A percentile compares a stretch with the other conserved stretches of the same genome.
Conservation (phyloP, 148 eudicot genomes). For the Chenopodium album region DNA sequence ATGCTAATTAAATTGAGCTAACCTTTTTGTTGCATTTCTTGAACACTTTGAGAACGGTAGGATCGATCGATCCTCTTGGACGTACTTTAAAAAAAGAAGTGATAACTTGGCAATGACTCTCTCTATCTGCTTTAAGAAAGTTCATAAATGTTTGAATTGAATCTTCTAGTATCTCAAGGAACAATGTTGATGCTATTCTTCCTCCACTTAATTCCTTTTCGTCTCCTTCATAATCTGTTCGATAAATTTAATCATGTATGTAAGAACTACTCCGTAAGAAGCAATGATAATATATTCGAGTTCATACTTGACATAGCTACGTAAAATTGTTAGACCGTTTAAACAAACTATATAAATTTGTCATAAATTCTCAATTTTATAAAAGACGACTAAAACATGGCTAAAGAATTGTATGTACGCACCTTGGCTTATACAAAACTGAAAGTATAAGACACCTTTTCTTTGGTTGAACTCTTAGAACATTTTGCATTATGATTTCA, state of each 20-base stretch:
- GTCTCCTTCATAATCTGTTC: constrained; percentile 62
- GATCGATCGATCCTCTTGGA: constrained; percentile 52
- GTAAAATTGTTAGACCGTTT: no score
- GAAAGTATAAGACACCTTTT: neutral
- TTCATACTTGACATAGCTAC: neutral
- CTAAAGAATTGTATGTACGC: no score
- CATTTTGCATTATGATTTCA: neutral
- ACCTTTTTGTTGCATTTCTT: constrained; percentile 74
- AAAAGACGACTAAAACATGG: no score
- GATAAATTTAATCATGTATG: neutral
- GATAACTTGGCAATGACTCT: constrained; percentile 51
- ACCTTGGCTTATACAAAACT: no score
- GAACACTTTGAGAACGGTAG: constrained; percentile 45
- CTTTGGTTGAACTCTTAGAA: neutral
- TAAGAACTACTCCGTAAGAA: neutral
- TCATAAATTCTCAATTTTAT: neutral
- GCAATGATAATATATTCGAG: no score
- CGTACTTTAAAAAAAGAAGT: constrained; percentile 52
- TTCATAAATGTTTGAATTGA: constrained; percentile 78
- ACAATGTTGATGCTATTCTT: constrained; percentile 66
- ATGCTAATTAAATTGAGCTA: neutral
- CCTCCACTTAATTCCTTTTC: constrained; percentile 44
- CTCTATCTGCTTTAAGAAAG: constrained; percentile 77
- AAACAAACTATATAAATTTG: neutral
- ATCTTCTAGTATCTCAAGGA: constrained; percentile 71